Conservation (phyloP, 2,329 filamentous ascomycete species). For the Penicillium sp. region DNA sequence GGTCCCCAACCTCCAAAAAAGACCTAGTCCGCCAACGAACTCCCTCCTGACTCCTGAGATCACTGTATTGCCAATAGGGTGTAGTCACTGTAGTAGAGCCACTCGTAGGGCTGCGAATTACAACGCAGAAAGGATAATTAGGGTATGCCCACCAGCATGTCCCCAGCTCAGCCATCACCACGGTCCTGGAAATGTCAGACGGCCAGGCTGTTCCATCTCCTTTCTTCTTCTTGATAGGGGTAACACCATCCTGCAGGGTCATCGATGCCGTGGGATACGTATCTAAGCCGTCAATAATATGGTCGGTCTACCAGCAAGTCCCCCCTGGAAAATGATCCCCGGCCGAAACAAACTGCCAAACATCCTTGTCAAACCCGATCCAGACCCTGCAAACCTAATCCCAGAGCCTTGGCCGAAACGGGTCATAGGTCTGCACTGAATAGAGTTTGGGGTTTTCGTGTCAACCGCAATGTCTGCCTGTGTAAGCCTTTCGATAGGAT, state of each 20-base stretch:
- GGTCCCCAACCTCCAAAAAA: constrained; percentile 5
- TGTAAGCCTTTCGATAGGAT: neutral
- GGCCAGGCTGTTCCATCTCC: neutral
- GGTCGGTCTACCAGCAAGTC: neutral
- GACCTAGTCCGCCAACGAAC: neutral
- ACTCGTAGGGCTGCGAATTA: neutral
- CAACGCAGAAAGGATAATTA: constrained; percentile 11
- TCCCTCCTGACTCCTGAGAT: too few relatives aligned
- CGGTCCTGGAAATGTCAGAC: constrained; percentile 11
- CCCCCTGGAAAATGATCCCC: neutral
- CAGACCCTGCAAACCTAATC: neutral
- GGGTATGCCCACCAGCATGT: constrained; percentile 3
- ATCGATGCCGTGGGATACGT: neutral
- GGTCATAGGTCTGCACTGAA: neutral
- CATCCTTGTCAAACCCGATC: neutral
- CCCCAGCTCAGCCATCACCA: constrained; percentile 15
- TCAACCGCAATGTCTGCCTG: neutral
- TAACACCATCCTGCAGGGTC: neutral
- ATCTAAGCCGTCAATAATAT: too few relatives aligned
- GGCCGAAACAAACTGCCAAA: neutral
- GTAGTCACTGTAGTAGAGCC: neutral
- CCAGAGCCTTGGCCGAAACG: neutral
- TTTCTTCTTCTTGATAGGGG: neutral
- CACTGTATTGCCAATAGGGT: neutral
- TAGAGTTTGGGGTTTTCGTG: neutral